Evolutionary conservation across 805 yeast genomes (phyloP), one percentile per base, ranked within the genome.

Genomic region (Ogataea thermomethanolica): DNA sequence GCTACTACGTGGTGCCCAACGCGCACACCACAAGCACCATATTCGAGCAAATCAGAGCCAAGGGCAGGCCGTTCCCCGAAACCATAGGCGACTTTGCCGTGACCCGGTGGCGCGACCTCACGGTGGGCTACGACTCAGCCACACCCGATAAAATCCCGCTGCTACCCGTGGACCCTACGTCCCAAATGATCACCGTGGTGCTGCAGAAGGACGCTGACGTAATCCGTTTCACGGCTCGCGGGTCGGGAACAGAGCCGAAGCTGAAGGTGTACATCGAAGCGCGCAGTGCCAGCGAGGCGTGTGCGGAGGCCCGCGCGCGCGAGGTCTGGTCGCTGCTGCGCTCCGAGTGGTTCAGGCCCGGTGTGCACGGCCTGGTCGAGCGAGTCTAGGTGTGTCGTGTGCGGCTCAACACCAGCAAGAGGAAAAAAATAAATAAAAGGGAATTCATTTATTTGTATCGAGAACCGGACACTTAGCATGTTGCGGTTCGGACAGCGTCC

Each of bases 231-330:
- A 90, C 98, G 0, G 79, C 86, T 35, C 73, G 99, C 38, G 97
- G 97, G 0, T 87, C 96, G 3, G 99, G 99, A 8, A 91, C 99
- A 0, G 99, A 91, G 60, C 97, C 97, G 2, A 91, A 91, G 59
- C 68, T 91, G 48, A 91, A 91, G 61, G 85, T 91, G 1, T 91
- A 91, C 63, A 81, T 91, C 25, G 99, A 91, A 57, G 93, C 95
- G 0, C 62, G 62, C 29, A 72, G 87, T 0, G 35, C 46, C 0
- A 59, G 66, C 7, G 84, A 73, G 31, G 54, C 44, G 0, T 56
- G 61, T 3, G 85, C 96, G 0, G 44, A 51, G 0, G 44, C 30
- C 0, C 54, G 81, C 7, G 91, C 95, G 0, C 62, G 62, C 12
- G 60, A 66, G 14, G 83, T 87, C 7, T 91, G 97, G 97, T 58